phyloP scores from a whole-genome alignment of 2,329 filamentous ascomycete genomes.

The Aspergillus ruber region DNA sequence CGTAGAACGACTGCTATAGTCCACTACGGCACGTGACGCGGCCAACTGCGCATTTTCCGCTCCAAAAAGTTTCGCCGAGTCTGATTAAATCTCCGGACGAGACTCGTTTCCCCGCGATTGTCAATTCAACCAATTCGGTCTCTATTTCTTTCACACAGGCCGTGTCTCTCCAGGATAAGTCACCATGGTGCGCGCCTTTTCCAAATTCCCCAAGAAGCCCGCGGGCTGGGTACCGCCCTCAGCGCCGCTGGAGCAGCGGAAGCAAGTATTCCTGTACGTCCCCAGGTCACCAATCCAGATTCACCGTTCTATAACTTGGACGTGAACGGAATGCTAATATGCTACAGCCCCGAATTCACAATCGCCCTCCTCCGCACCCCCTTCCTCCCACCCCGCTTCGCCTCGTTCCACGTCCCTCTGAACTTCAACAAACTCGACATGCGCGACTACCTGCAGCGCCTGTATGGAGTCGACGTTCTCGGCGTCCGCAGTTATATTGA shows the following conservation, averaged over 20 bases:
- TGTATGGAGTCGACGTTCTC: conserved; percentile 68
- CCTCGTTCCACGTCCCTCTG: conserved; percentile 84
- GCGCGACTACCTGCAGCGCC: conserved; percentile 86
- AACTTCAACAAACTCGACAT: conserved; percentile 94
- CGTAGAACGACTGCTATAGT: background rate
- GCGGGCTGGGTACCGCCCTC: conserved; percentile 18
- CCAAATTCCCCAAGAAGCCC: conserved; percentile 22
- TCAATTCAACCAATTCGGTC: too few species aligned
- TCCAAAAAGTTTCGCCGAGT: conserved; percentile 23
- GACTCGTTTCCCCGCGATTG: too few species aligned
- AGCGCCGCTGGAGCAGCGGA: conserved; percentile 24
- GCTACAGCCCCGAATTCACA: conserved; percentile 67
- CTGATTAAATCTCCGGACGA: conserved; percentile 1
- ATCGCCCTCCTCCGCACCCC: conserved; percentile 71
- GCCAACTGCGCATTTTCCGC: conserved; percentile 28
- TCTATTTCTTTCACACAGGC: background rate
- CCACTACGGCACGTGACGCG: conserved; percentile 26
- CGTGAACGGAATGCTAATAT: background rate
- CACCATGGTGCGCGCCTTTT: conserved; percentile 27
- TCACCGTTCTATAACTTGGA: background rate
- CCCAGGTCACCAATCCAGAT: background rate
- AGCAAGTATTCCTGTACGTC: conserved; percentile 54
- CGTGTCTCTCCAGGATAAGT: background rate
- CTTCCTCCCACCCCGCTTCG: conserved; percentile 68
- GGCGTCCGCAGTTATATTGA: conserved; percentile 75